These are phyloP conservation scores for Colletotrichum sp. DNA, from an alignment of 2,329 filamentous ascomycete genomes.

Conservation along the genomic window DNA sequence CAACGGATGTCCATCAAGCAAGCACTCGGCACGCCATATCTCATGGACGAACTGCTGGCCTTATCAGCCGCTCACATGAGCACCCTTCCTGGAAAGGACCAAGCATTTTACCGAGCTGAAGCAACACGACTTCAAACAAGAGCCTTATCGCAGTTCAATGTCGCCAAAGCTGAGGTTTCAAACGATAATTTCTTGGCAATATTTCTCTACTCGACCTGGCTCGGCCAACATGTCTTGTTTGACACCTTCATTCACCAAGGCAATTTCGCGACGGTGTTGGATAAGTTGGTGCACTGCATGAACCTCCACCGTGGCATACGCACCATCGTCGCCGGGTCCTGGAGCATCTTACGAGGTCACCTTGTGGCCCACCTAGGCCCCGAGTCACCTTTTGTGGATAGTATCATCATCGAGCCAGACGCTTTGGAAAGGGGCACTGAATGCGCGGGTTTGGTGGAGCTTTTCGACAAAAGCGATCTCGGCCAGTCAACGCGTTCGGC, in stretches of 20 bases:
- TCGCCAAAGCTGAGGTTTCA: slow-evolving; percentile 26
- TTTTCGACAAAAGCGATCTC: slow-evolving; percentile 23
- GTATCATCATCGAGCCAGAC: background rate
- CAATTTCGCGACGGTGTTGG: slow-evolving; percentile 33
- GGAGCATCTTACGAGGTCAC: background rate
- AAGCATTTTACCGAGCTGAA: slow-evolving; percentile 35
- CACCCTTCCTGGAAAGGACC: slow-evolving; percentile 28
- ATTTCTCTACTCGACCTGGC: slow-evolving; percentile 49
- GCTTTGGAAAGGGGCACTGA: slow-evolving; percentile 15
- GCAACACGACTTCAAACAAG: slow-evolving; percentile 51
- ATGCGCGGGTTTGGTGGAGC: slow-evolving; percentile 28
- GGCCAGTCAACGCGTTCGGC: slow-evolving; percentile 22
- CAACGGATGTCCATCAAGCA: background rate
- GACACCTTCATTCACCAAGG: slow-evolving; percentile 33
- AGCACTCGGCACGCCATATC: slow-evolving; percentile 39
- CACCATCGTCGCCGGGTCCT: slow-evolving; percentile 32
- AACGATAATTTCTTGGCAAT: slow-evolving; percentile 41
- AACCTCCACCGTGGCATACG: slow-evolving; percentile 48
- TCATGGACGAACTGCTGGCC: slow-evolving; percentile 53
- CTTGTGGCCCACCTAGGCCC: background rate
- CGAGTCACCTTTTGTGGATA: background rate
- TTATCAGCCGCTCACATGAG: slow-evolving; percentile 48
- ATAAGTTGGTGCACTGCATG: slow-evolving; percentile 44
- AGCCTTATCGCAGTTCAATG: slow-evolving; percentile 43
- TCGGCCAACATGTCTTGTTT: slow-evolving; percentile 53